phyloP scores from a whole-genome alignment of 306 rosid species.

The Mimosa pudica region DNA sequence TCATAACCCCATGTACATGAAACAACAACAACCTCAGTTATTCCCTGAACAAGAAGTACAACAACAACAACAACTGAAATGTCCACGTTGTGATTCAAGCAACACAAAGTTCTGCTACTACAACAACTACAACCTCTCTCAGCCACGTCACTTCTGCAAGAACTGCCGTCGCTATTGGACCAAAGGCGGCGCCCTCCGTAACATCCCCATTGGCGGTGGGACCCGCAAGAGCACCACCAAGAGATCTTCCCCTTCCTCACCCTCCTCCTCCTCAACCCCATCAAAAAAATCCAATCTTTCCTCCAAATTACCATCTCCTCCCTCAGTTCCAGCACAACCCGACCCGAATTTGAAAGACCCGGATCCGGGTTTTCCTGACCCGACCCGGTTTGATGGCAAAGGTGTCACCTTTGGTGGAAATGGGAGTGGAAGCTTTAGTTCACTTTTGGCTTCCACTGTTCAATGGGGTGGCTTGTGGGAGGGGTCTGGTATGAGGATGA shows the following conservation, averaged over 20 bases:
- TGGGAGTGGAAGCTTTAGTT: conserved; percentile 56
- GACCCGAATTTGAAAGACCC: conserved; percentile 17
- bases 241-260: conserved; percentile 38
- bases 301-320: conserved; percentile 42
- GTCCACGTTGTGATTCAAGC: conserved; percentile 85
- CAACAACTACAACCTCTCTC: conserved; percentile 95
- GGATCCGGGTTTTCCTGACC: conserved; percentile 28
- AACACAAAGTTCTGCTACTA: conserved; percentile 96
- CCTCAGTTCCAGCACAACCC: conserved; percentile 36
- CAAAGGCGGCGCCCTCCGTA: conserved; percentile 86
- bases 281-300: not conserved
- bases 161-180: conserved; percentile 93
- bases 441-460: conserved; percentile 61
- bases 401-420: conserved; percentile 42
- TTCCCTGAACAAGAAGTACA: conserved; percentile 75
- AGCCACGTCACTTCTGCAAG: conserved; percentile 98
- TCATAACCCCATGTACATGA: conserved; percentile 16
- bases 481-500: conserved; percentile 60
- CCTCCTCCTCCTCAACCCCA: conserved; percentile 20
- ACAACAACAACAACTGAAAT: conserved; percentile 50
- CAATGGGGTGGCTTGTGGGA: conserved; percentile 60
- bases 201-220: conserved; percentile 94
- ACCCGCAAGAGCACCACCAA: conserved; percentile 62
- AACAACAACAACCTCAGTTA: conserved; percentile 42
- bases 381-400: conserved; percentile 25